Evolutionary conservation across 768 basidiomycete species (phyloP).

Genomic region (Boletellus emodensis): DNA sequence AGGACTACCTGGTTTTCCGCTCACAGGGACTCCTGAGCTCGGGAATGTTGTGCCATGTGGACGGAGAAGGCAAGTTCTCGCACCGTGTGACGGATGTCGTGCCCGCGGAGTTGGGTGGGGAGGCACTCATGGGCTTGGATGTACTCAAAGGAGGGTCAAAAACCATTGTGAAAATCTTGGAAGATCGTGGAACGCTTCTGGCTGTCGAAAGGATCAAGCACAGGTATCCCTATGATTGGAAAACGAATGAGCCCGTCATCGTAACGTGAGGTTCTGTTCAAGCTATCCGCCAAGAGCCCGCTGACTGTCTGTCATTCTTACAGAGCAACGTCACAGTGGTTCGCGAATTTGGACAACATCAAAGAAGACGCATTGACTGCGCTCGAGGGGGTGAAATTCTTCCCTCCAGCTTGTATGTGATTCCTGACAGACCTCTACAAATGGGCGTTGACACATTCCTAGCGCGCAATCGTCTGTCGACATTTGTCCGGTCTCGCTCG

Average conservation of each 20-base stretch:
- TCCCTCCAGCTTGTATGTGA: conserved; percentile 66
- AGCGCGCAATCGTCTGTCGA: conserved; percentile 87
- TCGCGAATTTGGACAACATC: conserved; percentile 84
- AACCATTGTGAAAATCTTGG: conserved; percentile 60
- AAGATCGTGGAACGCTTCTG: conserved; percentile 49
- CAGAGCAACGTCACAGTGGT: conserved; percentile 96
- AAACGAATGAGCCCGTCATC: conserved; percentile 89
- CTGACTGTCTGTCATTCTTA: neutral
- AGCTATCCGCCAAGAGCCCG: neutral
- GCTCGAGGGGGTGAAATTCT: conserved; percentile 67
- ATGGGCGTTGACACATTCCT: neutral
- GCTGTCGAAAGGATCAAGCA: conserved; percentile 74
- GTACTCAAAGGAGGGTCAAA: conserved; percentile 73
- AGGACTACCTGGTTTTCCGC: conserved; percentile 84
- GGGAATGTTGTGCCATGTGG: conserved; percentile 76
- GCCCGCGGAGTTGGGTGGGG: conserved; percentile 32
- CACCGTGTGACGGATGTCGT: conserved; percentile 53
- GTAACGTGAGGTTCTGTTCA: conserved; percentile 57
- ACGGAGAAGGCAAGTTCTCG: conserved; percentile 70
- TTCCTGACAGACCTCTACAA: conserved; percentile 5
- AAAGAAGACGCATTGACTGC: conserved; percentile 71
- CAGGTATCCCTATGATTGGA: conserved; percentile 96
- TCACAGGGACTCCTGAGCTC: conserved; percentile 45
- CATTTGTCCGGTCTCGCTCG: conserved; percentile 81
- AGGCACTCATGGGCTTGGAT: conserved; percentile 58